These are phyloP conservation scores for Vaucheria bursata DNA, from an alignment of 352 stramenopile species.

Conservation along the genomic window DNA sequence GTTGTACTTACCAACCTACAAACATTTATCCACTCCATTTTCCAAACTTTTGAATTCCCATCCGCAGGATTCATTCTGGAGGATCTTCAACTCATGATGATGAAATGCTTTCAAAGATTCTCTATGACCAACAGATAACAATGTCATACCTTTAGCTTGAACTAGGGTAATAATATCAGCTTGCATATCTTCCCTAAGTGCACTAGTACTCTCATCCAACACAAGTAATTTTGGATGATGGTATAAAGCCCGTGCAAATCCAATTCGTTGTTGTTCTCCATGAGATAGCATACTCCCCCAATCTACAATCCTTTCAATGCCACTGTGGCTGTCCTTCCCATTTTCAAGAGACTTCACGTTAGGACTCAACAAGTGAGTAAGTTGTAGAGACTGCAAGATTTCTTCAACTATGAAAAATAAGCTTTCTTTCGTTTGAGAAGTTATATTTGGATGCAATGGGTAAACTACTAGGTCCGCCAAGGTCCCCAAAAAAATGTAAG, in stretches of 20 bases:
- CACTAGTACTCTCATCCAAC: conserved; percentile 41
- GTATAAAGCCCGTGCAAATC: conserved; percentile 30
- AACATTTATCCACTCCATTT: too few species aligned
- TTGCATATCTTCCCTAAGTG: conserved; percentile 31
- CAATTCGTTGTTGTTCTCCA: conserved; percentile 40
- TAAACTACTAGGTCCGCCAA: conserved; percentile 33
- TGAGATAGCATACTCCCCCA: conserved; percentile 34
- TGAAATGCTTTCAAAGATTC: too few species aligned
- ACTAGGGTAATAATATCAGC: conserved; percentile 17
- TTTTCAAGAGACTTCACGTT: too few species aligned
- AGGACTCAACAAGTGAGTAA: neutral
- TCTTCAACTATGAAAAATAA: too few species aligned
- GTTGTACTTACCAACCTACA: too few species aligned
- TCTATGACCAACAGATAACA: conserved; percentile 42
- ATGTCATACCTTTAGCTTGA: conserved; percentile 14
- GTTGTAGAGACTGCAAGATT: neutral
- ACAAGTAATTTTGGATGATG: conserved; percentile 38
- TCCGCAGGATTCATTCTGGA: too few species aligned
- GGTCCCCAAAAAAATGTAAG: conserved; percentile 38
- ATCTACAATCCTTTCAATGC: conserved; percentile 1
- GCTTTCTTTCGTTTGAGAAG: too few species aligned
- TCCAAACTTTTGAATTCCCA: too few species aligned
- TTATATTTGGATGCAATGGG: too few species aligned
- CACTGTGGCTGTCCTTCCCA: neutral
- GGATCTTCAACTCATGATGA: too few species aligned